Evolutionary conservation across 116 monocot genomes (phyloP), one percentile per base, ranked within the genome.

Genomic region (Posidonia oceanica): DNA sequence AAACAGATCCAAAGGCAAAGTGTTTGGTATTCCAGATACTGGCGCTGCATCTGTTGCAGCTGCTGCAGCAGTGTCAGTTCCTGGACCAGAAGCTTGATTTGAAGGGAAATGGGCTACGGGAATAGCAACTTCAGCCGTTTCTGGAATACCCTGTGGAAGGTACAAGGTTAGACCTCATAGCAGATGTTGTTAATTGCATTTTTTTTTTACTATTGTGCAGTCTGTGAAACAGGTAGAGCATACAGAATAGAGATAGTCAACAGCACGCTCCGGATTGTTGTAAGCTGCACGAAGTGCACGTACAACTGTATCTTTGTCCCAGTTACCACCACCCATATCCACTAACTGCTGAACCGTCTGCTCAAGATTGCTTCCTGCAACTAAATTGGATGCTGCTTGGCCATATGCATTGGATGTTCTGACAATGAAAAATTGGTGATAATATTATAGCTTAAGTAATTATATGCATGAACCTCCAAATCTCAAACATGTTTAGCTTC

Each of bases 221-320:
- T 61, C 16, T 3, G 17, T 16, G 13, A 52, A 54, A 66, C 14
- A 44, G 69, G 55, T 7, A 56, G 52, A 40, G 54, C 83, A 57
- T 69, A 98, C 98, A 64, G 98, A 93, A 76, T 98, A 98, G 22
- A 98, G 70, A 78, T 98, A 98, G 54, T 98, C 98, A 54, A 98
- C 98, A 68, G 98, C 98, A 71, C 98, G 98, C 68, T 98, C 98
- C 56, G 98, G 98, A 63, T 98, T 92, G 74, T 98, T 98, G 58
- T 93, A 98, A 71, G 98, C 93, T 36, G 98, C 98, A 71, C 84
- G 89, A 55, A 98, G 93, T 38, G 98, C 98, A 23, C 80, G 89
- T 15, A 78, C 38, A 66, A 98, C 90, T 6, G 80, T 92, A 44
- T 89, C 87, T 75, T 72, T 89, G 69, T 92, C 98, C 98, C 98